phyloP scores from a whole-genome alignment of 2,329 filamentous ascomycete genomes.

The Fusarium piperis region DNA sequence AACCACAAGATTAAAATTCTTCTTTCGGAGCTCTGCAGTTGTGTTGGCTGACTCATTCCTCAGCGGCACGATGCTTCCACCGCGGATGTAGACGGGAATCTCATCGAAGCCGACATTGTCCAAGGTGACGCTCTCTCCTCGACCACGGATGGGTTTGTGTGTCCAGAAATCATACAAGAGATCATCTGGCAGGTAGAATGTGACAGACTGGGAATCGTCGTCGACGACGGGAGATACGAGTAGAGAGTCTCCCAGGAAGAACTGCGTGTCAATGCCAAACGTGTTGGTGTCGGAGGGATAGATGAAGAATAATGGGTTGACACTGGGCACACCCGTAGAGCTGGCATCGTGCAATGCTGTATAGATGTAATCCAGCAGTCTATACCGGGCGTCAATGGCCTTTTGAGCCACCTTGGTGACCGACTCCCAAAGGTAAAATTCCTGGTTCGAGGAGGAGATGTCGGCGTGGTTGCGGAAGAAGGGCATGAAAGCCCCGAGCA shows the following conservation, averaged over 20 bases:
- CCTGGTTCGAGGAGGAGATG: slow-evolving; percentile 59
- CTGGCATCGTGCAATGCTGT: slow-evolving; percentile 68
- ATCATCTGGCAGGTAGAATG: slow-evolving; percentile 60
- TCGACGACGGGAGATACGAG: slow-evolving; percentile 61
- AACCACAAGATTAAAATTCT: slow-evolving; percentile 77
- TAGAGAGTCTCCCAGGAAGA: slow-evolving; percentile 59
- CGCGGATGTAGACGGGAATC: slow-evolving; percentile 75
- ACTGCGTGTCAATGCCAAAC: slow-evolving; percentile 59
- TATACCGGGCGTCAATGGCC: slow-evolving; percentile 78
- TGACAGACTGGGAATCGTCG: slow-evolving; percentile 55
- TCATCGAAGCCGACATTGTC: slow-evolving; percentile 51
- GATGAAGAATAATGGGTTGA: slow-evolving; percentile 77
- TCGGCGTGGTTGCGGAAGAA: slow-evolving; percentile 78
- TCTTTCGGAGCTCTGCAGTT: slow-evolving; percentile 68
- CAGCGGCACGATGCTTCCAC: slow-evolving; percentile 71
- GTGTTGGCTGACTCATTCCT: slow-evolving; percentile 68
- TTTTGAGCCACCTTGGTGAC: slow-evolving; percentile 72
- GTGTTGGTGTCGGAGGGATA: slow-evolving; percentile 66
- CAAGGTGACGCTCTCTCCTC: slow-evolving; percentile 48
- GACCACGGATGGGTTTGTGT: slow-evolving; percentile 53
- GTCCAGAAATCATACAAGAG: slow-evolving; percentile 65
- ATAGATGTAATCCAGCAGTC: slow-evolving; percentile 84
- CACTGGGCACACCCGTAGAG: slow-evolving; percentile 69
- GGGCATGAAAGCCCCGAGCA: slow-evolving; percentile 74
- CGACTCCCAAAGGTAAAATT: slow-evolving; percentile 75